These are phyloP conservation scores for Picochlorum sp. DNA, from an alignment of 139 green algal genomes.

Conservation along the genomic window DNA sequence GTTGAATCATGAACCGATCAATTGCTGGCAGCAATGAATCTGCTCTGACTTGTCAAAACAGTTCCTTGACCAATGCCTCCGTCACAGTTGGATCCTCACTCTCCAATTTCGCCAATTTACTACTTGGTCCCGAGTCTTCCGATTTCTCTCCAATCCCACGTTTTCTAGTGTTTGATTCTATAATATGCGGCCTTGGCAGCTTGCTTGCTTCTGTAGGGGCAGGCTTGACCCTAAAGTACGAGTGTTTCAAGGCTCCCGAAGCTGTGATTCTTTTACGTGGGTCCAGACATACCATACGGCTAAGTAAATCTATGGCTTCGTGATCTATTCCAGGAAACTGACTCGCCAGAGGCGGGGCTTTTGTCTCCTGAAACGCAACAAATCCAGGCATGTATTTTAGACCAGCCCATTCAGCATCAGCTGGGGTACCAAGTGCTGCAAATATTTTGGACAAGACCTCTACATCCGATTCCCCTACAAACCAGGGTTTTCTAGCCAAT, in stretches of 20 bases:
- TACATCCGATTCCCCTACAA: constrained; percentile 64
- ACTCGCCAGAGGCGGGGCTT: constrained; percentile 28
- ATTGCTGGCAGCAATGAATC: too few species aligned
- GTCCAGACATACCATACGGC: constrained; percentile 36
- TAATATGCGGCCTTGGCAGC: constrained; percentile 34
- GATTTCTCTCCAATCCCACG: background rate
- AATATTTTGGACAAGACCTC: constrained; percentile 79
- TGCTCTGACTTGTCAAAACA: too few species aligned
- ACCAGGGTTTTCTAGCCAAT: constrained; percentile 61
- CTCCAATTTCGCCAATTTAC: background rate
- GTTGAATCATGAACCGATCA: too few species aligned
- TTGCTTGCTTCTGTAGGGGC: constrained; percentile 29
- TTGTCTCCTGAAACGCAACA: constrained; percentile 41
- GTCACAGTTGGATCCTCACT: too few species aligned
- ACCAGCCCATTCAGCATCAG: constrained; percentile 50
- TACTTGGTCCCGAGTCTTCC: background rate
- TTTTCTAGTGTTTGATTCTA: background rate
- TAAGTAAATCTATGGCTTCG: constrained; percentile 51
- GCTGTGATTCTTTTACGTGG: constrained; percentile 35
- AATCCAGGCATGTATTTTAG: constrained; percentile 41
- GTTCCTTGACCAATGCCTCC: too few species aligned
- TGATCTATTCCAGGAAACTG: constrained; percentile 49
- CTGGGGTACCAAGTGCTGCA: constrained; percentile 57
- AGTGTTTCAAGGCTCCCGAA: constrained; percentile 52
- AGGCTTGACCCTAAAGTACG: constrained; percentile 55